Evolutionary conservation across 345 rosid species (phyloP), one percentile per base, ranked within the genome.

Genomic region (Gossypium herbaceum): DNA sequence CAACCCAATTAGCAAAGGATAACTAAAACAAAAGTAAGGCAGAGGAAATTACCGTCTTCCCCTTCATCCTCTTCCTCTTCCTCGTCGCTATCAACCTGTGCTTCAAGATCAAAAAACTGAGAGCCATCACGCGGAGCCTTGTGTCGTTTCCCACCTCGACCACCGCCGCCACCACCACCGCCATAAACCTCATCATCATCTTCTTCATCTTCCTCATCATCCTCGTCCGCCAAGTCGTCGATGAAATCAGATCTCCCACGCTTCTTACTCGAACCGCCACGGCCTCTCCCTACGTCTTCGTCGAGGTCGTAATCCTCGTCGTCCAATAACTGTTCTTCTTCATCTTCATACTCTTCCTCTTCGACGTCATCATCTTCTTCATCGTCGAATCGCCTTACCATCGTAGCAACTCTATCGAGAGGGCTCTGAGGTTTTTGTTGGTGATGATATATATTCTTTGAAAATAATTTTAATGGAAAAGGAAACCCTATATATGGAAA

Each of bases 21-120:
- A n/a, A 68, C n/a, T 48, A 3, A 50, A 25, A 25, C 58, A 3
- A 50, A 16, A 68, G 43, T 19, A 68, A 27, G 22, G 44, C 12
- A 50, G 45, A 4, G 27, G 15, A 15, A 70, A 27, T 55, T 84
- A 94, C 98, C 98, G 57, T 94, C 91, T 68, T 92, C 97, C 13
- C 84, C 92, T 1, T 89, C 92, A 5, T 86, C 98, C 17, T 92
- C 98, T 3, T 94, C 98, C 72, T 94, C 98, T 0, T 94, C 97
- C 0, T 91, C 98, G 4, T 91, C 98, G 65, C 88, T 90, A 76
- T 91, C 91, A 1, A 92, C 97, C 76, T 79, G 85, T 0, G 98
- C 97, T 64, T 86, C 90, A 9, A 73, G 72, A 71, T 92, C 97
- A 55, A 94, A 78, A 80, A 88, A 94, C 13, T 82, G 71, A 15